These are phyloP conservation scores for Termitomyces sp. DNA, from an alignment of 768 basidiomycete genomes.

Conservation along the genomic window DNA sequence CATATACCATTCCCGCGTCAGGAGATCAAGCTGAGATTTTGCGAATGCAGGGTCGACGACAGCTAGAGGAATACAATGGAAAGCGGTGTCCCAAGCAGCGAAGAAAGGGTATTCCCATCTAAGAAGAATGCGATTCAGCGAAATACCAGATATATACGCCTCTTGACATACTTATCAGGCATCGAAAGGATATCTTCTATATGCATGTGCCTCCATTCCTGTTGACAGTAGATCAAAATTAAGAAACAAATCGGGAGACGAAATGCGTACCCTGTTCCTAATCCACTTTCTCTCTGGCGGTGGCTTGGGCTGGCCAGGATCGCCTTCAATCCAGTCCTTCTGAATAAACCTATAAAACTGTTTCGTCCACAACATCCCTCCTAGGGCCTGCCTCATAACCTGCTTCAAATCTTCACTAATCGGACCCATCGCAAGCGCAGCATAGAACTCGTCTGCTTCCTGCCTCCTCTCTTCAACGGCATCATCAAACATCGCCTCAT, in stretches of 20 bases:
- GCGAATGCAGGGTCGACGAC: conserved; percentile 94
- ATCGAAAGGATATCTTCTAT: conserved; percentile 96
- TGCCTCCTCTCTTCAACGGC: conserved; percentile 84
- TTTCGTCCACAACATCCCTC: conserved; percentile 99
- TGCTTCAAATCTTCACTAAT: conserved; percentile 92
- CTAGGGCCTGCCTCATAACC: conserved; percentile 94
- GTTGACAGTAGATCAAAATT: neutral
- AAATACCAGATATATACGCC: neutral
- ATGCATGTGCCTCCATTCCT: conserved; percentile 97
- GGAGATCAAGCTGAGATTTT: conserved; percentile 94
- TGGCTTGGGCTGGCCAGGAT: conserved; percentile 92
- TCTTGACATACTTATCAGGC: conserved; percentile 89
- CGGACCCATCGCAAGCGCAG: conserved; percentile 71
- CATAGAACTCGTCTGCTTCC: conserved; percentile 97
- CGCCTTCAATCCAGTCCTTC: conserved; percentile 94
- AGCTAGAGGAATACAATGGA: conserved; percentile 97
- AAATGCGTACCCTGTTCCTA: conserved; percentile 66
- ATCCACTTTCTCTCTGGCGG: conserved; percentile 84
- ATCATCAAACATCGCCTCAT: conserved; percentile 88
- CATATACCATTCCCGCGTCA: conserved; percentile 99
- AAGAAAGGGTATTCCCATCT: conserved; percentile 99
- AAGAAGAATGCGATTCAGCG: conserved; percentile 6
- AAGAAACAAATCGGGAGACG: neutral
- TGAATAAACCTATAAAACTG: conserved; percentile 97
- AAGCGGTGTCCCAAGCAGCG: conserved; percentile 98